phyloP scores from a whole-genome alignment of 2,329 filamentous ascomycete genomes.

The Penicillium sp. region DNA sequence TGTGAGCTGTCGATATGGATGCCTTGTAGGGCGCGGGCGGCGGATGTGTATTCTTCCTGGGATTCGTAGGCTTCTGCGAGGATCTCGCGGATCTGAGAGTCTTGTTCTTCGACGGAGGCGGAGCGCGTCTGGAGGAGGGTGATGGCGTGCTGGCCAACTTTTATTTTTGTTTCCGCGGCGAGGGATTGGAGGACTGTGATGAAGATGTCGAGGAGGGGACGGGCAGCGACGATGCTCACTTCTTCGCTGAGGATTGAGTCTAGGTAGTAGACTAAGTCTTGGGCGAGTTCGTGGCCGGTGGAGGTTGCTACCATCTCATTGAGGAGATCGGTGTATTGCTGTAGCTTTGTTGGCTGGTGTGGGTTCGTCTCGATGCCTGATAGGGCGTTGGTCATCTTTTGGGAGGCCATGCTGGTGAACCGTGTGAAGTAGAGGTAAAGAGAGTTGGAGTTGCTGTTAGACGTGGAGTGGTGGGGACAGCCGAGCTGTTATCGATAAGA shows the following conservation, averaged over 20 bases:
- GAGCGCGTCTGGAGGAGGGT: constrained; percentile 63
- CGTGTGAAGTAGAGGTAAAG: background rate
- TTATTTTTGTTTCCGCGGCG: constrained; percentile 62
- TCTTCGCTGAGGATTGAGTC: constrained; percentile 67
- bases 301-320: constrained; percentile 51
- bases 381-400: constrained; percentile 49
- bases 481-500: constrained; percentile 9
- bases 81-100: constrained; percentile 72
- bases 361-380: constrained; percentile 50
- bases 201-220: constrained; percentile 67
- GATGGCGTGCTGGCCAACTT: constrained; percentile 72
- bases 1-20: constrained; percentile 89
- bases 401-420: constrained; percentile 46
- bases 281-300: constrained; percentile 47
- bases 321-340: constrained; percentile 59
- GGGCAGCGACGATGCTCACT: constrained; percentile 72
- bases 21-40: constrained; percentile 73
- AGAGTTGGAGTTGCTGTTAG: background rate
- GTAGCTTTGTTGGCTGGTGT: constrained; percentile 50
- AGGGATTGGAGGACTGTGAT: constrained; percentile 60
- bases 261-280: constrained; percentile 66
- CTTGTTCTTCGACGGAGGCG: constrained; percentile 80
- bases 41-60: constrained; percentile 74
- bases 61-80: constrained; percentile 79
- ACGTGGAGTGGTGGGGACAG: constrained; percentile 2